phyloP scores from a whole-genome alignment of 2,329 filamentous ascomycete genomes.

The Penicillium brevicompactum region DNA sequence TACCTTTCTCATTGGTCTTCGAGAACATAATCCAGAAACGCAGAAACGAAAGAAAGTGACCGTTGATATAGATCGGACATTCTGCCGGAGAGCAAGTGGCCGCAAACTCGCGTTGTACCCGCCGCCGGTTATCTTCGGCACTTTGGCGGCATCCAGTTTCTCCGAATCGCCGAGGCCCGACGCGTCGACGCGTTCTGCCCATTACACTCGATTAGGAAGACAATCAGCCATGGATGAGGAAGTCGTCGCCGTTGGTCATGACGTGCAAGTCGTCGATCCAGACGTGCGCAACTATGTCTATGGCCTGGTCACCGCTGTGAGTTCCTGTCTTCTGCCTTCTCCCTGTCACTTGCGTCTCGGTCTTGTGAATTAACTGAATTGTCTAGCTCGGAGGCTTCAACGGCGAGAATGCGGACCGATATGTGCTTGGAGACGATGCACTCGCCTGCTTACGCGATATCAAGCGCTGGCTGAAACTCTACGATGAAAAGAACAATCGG shows the following conservation, averaged over 20 bases:
- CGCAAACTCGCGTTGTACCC: neutral
- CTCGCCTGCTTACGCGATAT: constrained; percentile 89
- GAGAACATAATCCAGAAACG: neutral
- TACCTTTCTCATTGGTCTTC: neutral
- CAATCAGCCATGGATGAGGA: constrained; percentile 44
- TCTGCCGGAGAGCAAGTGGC: constrained; percentile 3
- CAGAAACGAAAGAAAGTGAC: neutral
- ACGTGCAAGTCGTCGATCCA: constrained; percentile 71
- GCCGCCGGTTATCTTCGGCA: constrained; percentile 26
- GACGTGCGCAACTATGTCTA: constrained; percentile 92
- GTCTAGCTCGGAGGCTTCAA: constrained; percentile 79
- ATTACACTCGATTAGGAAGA: constrained; percentile 18
- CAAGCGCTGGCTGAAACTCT: constrained; percentile 91
- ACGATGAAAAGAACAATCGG: constrained; percentile 89
- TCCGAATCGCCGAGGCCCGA: constrained; percentile 23
- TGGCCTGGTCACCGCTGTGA: constrained; percentile 88
- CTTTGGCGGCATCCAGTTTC: constrained; percentile 18
- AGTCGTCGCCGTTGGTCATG: constrained; percentile 43
- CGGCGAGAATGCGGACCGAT: constrained; percentile 75
- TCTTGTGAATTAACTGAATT: constrained; percentile 16
- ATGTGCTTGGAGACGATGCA: constrained; percentile 90
- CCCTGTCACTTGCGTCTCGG: neutral
- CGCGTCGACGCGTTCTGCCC: constrained; percentile 27
- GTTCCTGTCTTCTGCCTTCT: constrained; percentile 36
- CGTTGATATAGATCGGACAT: neutral